These are phyloP conservation scores for Pelargonium fulgidum DNA, from an alignment of 441 rosid genomes.

Conservation along the genomic window DNA sequence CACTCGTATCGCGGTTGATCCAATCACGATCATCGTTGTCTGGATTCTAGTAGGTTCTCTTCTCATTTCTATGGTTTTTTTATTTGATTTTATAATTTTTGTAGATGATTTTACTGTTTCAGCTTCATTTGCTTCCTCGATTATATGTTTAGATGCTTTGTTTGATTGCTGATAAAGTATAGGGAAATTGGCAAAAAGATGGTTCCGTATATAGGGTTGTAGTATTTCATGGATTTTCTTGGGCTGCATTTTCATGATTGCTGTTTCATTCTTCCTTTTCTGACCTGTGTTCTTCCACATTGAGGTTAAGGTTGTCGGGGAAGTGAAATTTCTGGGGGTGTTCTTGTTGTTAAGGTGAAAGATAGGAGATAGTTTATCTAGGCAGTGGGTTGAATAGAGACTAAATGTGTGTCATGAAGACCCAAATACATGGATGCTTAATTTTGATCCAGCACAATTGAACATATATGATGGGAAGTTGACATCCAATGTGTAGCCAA, in stretches of 20 bases:
- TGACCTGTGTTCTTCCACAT: neutral
- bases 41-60: conserved; percentile 36
- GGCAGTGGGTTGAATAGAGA: neutral
- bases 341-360: neutral
- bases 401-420: neutral
- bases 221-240: neutral
- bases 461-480: neutral
- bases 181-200: neutral
- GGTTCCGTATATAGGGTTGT: neutral
- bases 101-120: neutral
- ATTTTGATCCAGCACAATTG: neutral
- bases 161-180: neutral
- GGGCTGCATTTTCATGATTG: neutral
- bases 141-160: neutral
- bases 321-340: neutral
- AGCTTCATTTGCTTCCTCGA: neutral
- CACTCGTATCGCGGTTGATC: conserved; percentile 53
- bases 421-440: neutral
- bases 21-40: conserved; percentile 36
- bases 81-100: neutral
- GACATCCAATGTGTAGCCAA: neutral
- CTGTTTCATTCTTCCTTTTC: neutral
- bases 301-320: neutral
- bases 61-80: neutral
- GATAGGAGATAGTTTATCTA: neutral